phyloP scores from a whole-genome alignment of 208 protist genomes.

The Trypanosoma cruzi region DNA sequence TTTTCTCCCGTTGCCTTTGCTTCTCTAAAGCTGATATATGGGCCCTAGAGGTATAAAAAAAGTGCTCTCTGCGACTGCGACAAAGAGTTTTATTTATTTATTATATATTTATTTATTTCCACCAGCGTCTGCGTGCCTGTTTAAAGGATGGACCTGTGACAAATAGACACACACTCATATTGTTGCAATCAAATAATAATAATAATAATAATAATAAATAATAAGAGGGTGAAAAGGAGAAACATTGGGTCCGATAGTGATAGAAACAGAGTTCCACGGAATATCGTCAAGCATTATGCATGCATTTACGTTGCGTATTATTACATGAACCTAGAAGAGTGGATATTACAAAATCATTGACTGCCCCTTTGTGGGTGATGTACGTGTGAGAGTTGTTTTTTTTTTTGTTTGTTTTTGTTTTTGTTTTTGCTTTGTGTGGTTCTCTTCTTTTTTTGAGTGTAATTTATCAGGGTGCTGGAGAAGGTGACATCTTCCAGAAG shows the following conservation, averaged over 20 bases:
- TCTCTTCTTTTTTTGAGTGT: background rate
- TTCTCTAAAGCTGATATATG: conserved; percentile 33
- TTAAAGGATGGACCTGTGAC: background rate
- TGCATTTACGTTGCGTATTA: background rate
- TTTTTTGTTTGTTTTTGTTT: background rate
- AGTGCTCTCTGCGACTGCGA: conserved; percentile 1
- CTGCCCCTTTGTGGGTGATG: background rate
- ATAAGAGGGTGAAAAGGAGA: background rate
- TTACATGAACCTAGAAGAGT: background rate
- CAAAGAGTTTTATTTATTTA: background rate
- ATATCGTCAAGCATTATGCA: background rate
- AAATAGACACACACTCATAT: background rate
- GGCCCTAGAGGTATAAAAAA: conserved; percentile 28
- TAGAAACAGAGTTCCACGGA: background rate
- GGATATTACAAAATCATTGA: background rate
- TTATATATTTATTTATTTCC: background rate
- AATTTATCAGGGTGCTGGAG: background rate
- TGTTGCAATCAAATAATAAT: background rate
- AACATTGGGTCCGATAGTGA: background rate
- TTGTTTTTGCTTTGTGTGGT: conserved; percentile 15
- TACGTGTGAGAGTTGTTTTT: background rate
- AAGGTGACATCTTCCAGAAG: too few relatives aligned
- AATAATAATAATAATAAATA: background rate
- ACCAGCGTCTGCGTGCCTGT: background rate
- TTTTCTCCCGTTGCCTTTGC: conserved; percentile 3